Evolutionary conservation across 2,329 filamentous ascomycete species (phyloP), one percentile per base, ranked within the genome.

Genomic region (Cercospora zeina): DNA sequence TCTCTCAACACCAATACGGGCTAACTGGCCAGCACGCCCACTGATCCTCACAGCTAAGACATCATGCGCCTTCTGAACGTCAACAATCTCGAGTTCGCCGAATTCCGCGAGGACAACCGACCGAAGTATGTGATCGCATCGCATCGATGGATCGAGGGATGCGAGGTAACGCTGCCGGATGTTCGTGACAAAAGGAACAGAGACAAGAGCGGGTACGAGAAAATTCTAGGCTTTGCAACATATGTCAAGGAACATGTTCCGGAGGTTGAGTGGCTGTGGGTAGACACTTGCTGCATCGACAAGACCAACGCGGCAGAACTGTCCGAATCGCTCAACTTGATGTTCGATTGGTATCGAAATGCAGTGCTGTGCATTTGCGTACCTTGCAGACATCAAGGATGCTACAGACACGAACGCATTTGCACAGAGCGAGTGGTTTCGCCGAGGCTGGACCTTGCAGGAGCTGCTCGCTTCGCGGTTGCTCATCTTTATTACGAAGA

Each of bases 281-380:
- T 71, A 19, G 69, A 70, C 39, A 70, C 66, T 7, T 68, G 64
- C 55, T 69, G 66, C 57, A 71, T 71, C n/a, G 59, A 70, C 49
- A 64, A 67, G 34, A 51, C 59, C 19, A 65, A 56, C 58, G 62
- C 37, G 27, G 62, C 59, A 50, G 68, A 71, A 51, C 55, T 70
- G 9, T 63, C 62, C 7, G 53, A 66, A 53, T 55, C 64, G 10
- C 56, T 70, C n/a, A 70, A 70, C 54, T 66, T 59, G 30, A 70
- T 70, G 62, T 68, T 65, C 53, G 31, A 50, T 7, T 70, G 61
- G 68, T 70, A 70, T 57, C 39, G 47, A 34, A 58, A 59, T 58
- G 58, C 67, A 10, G 64, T 54, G 11, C 24, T 69, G 14, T 70
- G 63, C 58, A 59, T 67, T n/a, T 55, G 64, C 55, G 36, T 68